Percentiles rank a stretch among this genome's conserved stretches.
phyloP scores from a whole-genome alignment of 2,329 filamentous ascomycete species.

The Paecilomyces formosus region DNA sequence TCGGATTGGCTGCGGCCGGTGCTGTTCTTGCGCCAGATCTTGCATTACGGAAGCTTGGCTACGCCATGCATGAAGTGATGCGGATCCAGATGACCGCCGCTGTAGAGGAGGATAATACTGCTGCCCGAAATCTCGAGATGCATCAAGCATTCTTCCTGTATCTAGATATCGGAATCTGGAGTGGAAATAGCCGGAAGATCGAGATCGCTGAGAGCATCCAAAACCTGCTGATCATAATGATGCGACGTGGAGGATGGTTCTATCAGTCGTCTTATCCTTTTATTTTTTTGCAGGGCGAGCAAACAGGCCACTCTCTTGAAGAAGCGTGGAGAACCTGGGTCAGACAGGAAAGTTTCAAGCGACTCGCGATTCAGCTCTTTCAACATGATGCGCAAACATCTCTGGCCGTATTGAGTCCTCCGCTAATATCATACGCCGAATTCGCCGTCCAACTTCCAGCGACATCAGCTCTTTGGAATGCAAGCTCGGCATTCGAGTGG shows the following conservation, averaged over 20 bases:
- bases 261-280: constrained; percentile 13
- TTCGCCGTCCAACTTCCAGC: constrained; percentile 59
- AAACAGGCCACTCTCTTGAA: constrained; percentile 7
- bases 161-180: constrained; percentile 31
- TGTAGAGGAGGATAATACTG: constrained; percentile 29
- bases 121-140: constrained; percentile 22
- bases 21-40: constrained; percentile 26
- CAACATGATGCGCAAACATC: constrained; percentile 60
- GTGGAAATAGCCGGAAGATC: constrained; percentile 30
- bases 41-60: constrained; percentile 27
- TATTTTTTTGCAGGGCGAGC: neutral
- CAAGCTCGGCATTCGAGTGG: constrained; percentile 57
- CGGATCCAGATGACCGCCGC: constrained; percentile 11
- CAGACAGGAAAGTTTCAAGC: constrained; percentile 22
- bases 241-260: constrained; percentile 27
- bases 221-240: constrained; percentile 29
- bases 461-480: constrained; percentile 57
- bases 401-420: constrained; percentile 58
- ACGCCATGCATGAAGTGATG: constrained; percentile 31
- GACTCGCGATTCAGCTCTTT: constrained; percentile 57
- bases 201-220: constrained; percentile 35
- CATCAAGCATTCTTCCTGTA: constrained; percentile 28
- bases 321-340: constrained; percentile 21
- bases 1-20: constrained; percentile 26
- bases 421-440: constrained; percentile 62